Base-by-base conservation (phyloP, 2,329 filamentous ascomycete species). In the Dothiorella sarmentorum region DNA sequence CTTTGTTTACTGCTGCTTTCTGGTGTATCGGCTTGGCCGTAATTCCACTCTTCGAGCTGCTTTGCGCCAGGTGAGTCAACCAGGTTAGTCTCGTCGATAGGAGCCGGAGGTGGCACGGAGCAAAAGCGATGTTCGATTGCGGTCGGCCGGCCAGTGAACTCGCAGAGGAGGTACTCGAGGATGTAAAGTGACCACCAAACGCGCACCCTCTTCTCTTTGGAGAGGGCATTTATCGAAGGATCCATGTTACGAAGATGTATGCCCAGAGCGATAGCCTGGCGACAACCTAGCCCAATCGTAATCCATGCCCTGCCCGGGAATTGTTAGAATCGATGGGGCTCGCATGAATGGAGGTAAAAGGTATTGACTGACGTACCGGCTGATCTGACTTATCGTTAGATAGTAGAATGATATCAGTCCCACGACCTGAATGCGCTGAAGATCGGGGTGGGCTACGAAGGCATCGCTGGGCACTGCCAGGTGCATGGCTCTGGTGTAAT, bases 131-230 rank as follows among this genome's bases (percentile, higher is more conserved):
- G 66, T 7, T 66, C 60, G 18, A 68, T 67, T 4, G 68, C 64
- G 38, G 67, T 70, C 29, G 74, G 70, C 7, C 73, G 67, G 6
- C 75, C 75, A n/a, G 69, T 73, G 24, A 75, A 67, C 5, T 68
- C 61, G 15, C 68, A 68, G 3, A 76, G 61, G 2, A 71, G 63
- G 15, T 66, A 64, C 60, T 76, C 75, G 15, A 74, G 57, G 3
- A 67, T 67, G 57, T 69, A 73, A 18, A 75, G 59, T n/a, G 68
- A 69, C 71, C 74, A 75, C 74, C 75, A 76, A 18, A 73, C 67
- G 29, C 70, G 68, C 18, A 67, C 63, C 24, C 73, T 59, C 3
- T 67, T 61, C 60, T 76, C 74, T 56, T 69, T 72, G 29, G 67
- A 63, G 4, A 65, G 60, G 5, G 64, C 61, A 13, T 63, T 61